These are phyloP conservation scores for Colletotrichum tofieldiae DNA, from an alignment of 2,329 filamentous ascomycete genomes.

Conservation along the genomic window DNA sequence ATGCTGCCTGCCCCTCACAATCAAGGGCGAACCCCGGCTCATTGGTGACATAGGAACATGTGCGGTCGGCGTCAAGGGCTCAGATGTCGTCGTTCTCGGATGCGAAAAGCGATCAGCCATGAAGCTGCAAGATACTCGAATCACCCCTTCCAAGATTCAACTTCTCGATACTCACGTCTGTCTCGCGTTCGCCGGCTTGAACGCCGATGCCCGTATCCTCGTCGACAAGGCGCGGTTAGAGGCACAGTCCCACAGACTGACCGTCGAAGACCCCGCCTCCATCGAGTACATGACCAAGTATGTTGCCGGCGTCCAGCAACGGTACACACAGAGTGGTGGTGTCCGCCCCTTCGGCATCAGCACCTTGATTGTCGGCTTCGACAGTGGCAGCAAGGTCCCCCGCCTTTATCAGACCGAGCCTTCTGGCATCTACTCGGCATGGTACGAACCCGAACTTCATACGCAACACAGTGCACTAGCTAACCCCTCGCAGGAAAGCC, in stretches of 20 bases:
- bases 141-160: constrained; percentile 98
- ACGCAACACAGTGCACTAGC: not conserved
- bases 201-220: constrained; percentile 97
- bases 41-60: constrained; percentile 80
- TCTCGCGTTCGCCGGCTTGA: constrained; percentile 96
- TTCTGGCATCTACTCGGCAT: constrained; percentile 99
- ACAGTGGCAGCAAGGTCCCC: constrained; percentile 90
- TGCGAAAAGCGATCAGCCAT: constrained; percentile 99
- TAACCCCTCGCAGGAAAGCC: constrained; percentile 82
- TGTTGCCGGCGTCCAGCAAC: constrained; percentile 96
- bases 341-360: constrained; percentile 99
- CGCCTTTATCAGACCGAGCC: constrained; percentile 98
- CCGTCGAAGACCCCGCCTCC: constrained; percentile 95
- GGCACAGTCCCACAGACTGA: constrained; percentile 96
- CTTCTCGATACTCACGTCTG: constrained; percentile 96
- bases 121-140: constrained; percentile 99
- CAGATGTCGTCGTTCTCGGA: constrained; percentile 93
- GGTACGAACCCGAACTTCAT: constrained; percentile 66
- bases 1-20: constrained; percentile 44
- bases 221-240: constrained; percentile 98
- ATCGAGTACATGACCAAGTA: constrained; percentile 99
- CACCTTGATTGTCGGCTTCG: constrained; percentile 93
- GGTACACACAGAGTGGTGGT: constrained; percentile 98
- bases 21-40: constrained; percentile 46
- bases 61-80: constrained; percentile 96